These are phyloP conservation scores for Beauveria rudraprayagi DNA, from an alignment of 2,329 filamentous ascomycete genomes.

Conservation along the genomic window DNA sequence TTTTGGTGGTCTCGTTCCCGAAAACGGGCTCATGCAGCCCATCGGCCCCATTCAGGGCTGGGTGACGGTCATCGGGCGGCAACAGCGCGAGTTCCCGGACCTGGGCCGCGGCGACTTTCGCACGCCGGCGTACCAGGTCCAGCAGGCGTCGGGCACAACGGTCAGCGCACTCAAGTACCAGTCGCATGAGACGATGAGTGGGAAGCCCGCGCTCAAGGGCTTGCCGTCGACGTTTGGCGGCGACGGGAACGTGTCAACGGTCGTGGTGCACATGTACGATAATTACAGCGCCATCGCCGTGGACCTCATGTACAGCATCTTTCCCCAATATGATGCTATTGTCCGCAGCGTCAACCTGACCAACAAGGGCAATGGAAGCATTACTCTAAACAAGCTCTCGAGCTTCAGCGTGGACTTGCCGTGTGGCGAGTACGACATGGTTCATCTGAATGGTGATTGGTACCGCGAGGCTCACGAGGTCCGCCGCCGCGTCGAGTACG, in stretches of 20 bases:
- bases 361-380: conserved; percentile 45
- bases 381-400: conserved; percentile 48
- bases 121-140: conserved; percentile 51
- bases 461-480: conserved; percentile 47
- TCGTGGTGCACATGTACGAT: conserved; percentile 51
- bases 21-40: conserved; percentile 35
- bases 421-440: conserved; percentile 51
- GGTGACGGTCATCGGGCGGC: conserved; percentile 40
- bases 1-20: conserved; percentile 48
- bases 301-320: conserved; percentile 55
- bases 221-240: conserved; percentile 52
- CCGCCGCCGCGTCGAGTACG: conserved; percentile 47
- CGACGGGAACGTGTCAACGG: conserved; percentile 48
- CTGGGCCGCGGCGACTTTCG: conserved; percentile 56
- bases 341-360: conserved; percentile 53
- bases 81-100: conserved; percentile 56
- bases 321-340: conserved; percentile 53
- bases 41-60: conserved; percentile 38
- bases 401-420: conserved; percentile 56
- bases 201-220: conserved; percentile 48
- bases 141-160: conserved; percentile 49
- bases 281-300: conserved; percentile 49
- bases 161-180: conserved; percentile 51
- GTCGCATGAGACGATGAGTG: conserved; percentile 44
- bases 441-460: conserved; percentile 57